Evolutionary conservation across 176 grass and related monocot genomes (phyloP), one percentile per base, ranked within the genome.

Genomic region (Eleusine coracana): DNA sequence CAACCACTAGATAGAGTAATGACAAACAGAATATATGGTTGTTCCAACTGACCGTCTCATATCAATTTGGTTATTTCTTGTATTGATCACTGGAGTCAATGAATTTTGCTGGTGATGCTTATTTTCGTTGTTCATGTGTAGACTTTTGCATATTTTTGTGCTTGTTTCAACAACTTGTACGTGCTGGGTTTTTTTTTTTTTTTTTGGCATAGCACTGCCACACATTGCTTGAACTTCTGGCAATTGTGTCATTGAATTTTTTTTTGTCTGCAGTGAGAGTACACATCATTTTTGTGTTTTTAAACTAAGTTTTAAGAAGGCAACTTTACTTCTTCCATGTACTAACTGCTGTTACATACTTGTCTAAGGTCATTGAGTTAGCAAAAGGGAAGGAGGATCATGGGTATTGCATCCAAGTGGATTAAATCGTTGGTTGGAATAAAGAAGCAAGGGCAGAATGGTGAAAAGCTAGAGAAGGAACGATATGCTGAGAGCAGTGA

Each of bases 371-470:
- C 23, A 79, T 80, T 83, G 70, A 83, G 73, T 67, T 58, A 46
- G 62, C 10, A 36, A 64, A 70, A 81, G 63, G 18, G 56, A 51
- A 82, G 50, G 31, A 59, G 55, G 81, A 64, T 48, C 18, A 90
- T 97, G 94, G 94, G 94, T 20, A 97, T 94, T 66, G 91, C 94
- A 56, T 76, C 94, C 31, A 97, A 97, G 82, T 97, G 94, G 94
- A 86, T 97, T 50, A 97, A 97, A 89, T 94, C 91, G 34, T 81
- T 97, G 82, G 89, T 97, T 65, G 91, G 94, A 74, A 82, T 94
- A 79, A 88, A 67, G 70, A 97, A 91, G 77, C 83, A 90, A 84
- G 81, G 82, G 14, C 81, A 77, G 17, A 73, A 39, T 83, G 67
- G 70, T 81, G 83, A 80, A 76, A 93, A 91, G 71, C 56, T 86